Conservation (phyloP, 345 rosid genomes). For the Gynandropsis gynandra region DNA sequence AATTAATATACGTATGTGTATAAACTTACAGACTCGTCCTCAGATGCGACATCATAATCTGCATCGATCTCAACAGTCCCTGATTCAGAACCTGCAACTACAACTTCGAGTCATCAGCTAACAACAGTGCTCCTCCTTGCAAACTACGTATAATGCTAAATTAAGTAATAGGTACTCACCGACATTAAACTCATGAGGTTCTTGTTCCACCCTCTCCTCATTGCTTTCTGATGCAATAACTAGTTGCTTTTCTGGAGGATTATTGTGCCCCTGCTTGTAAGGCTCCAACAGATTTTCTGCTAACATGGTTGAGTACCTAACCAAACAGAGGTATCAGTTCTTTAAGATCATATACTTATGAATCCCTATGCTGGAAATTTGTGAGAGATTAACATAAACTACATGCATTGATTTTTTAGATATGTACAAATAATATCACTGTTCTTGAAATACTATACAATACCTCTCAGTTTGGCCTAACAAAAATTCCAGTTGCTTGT, state of each 20-base stretch:
- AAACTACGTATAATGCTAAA: conserved; percentile 6
- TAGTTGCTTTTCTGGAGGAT: conserved; percentile 26
- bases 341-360: neutral
- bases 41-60: conserved; percentile 55
- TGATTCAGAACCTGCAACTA: conserved; percentile 37
- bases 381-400: neutral
- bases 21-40: conserved; percentile 66
- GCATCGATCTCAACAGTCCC: conserved; percentile 50
- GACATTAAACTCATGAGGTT: conserved; percentile 28
- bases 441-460: conserved; percentile 8
- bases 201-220: conserved; percentile 28
- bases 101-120: conserved; percentile 16
- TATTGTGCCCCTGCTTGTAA: conserved; percentile 32
- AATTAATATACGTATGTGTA: conserved; percentile 5
- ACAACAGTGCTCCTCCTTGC: conserved; percentile 14
- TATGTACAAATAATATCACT: conserved; percentile 1
- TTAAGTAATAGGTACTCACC: conserved; percentile 38
- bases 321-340: conserved; percentile 12
- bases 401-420: neutral
- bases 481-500: conserved; percentile 93
- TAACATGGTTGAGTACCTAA: conserved; percentile 97
- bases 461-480: conserved; percentile 99
- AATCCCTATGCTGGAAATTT: neutral
- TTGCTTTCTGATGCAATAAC: conserved; percentile 28
- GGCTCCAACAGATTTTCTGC: conserved; percentile 91